Base-by-base conservation (phyloP, 257 asterid genomes). In the Forsythia suspensa region DNA sequence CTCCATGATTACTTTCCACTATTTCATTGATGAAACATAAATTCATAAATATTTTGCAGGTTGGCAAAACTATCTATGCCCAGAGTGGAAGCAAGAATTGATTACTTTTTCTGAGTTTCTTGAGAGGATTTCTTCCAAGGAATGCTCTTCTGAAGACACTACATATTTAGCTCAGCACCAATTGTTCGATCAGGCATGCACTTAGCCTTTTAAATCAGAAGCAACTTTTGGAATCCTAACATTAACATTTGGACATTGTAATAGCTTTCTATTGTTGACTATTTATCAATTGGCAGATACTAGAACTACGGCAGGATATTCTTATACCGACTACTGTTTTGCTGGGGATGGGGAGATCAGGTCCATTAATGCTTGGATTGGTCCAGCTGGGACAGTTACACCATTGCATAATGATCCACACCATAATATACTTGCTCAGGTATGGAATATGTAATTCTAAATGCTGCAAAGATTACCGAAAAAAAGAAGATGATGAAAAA, bases 371-470 rank as follows among this genome's bases (percentile, higher is more conserved):
- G 99, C 99, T 84, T 96, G 99, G 99, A 91, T 82, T 78, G 98
- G 98, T 82, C 99, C 99, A 80, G 81, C 97, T 75, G 95, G 97
- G 73, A 96, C 98, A 9, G 99, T 96, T 82, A 96, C 98, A 42
- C 99, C 98, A 18, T 88, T 94, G 89, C 99, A 96, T 84, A 97
- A 94, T 43, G 99, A 95, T 84, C 99, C 99, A 6, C 99, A 96
- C 82, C 98, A 93, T 85, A 96, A 96, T 80, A 94, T 96, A 80
- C 94, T 96, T 85, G 96, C 99, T 75, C 99, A 96, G 98, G 99
- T 96, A 75, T 70, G 78, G 81, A 77, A 48, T 43, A 69, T 73
- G 63, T 63, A 76, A 61, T 80, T 46, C 76, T 57, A 72, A 40
- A 72, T 57, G 76, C 73, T 78, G 76, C 74, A 55, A 66, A 73